These are phyloP conservation scores for Lipomyces sp. DNA, from an alignment of 805 yeast species.

Conservation along the genomic window DNA sequence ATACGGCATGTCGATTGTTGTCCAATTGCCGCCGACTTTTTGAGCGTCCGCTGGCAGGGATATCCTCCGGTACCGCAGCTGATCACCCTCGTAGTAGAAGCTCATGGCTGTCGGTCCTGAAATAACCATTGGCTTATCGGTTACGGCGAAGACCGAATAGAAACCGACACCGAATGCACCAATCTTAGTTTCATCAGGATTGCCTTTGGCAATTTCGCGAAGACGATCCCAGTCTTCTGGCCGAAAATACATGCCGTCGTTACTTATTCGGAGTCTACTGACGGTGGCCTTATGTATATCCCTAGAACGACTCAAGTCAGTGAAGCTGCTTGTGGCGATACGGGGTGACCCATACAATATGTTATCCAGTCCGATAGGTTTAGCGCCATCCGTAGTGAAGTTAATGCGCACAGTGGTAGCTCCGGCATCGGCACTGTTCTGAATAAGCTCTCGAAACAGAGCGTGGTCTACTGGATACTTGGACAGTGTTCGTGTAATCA, in stretches of 20 bases:
- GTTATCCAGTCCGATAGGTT: conserved; percentile 30
- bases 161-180: conserved; percentile 57
- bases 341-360: conserved; percentile 21
- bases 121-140: conserved; percentile 75
- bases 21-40: conserved; percentile 42
- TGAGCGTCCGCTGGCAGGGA: conserved; percentile 29
- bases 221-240: conserved; percentile 49
- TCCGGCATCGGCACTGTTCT: conserved; percentile 50
- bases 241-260: conserved; percentile 47
- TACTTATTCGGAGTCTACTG: conserved; percentile 43
- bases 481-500: conserved; percentile 50
- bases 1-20: conserved; percentile 49
- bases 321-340: neutral
- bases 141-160: conserved; percentile 78
- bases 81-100: conserved; percentile 48
- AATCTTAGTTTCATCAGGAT: conserved; percentile 51
- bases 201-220: conserved; percentile 50
- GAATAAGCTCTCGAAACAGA: conserved; percentile 48
- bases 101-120: conserved; percentile 48
- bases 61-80: conserved; percentile 44
- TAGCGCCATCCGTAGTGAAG: conserved; percentile 38
- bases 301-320: conserved; percentile 9
- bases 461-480: conserved; percentile 53
- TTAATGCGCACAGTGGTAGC: conserved; percentile 46
- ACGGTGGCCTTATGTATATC: conserved; percentile 38